Base-by-base conservation (phyloP, 345 rosid species). In the Cardamine chenopodiifolia region DNA sequence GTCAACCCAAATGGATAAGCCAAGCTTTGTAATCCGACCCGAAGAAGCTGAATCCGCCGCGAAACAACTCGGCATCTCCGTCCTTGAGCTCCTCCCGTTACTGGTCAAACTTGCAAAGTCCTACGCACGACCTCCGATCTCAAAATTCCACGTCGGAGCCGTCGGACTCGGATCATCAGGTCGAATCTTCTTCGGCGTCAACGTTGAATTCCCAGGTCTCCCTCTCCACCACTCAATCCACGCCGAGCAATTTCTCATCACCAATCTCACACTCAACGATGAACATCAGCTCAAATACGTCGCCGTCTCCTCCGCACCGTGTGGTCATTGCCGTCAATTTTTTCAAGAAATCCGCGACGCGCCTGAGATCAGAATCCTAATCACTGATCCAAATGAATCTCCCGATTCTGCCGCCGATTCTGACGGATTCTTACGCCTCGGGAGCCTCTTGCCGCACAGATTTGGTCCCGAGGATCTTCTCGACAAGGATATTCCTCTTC, bases 251-350 rank as follows among this genome's bases (percentile, higher is more conserved):
- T 92, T 92, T 82, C 97, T 95, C 82, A 61, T 92, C 78, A 90
- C 96, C 66, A 95, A 92, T 52, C 92, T 95, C 75, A 65, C 80
- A 28, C 84, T 95, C 86, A 82, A 92, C 80, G 79, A 67, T 17
- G 98, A 95, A 55, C 82, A 75, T 40, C 44, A 57, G 0, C 90
- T 92, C 82, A 58, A 61, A 6, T 78, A 25, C 86, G 8, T 95
- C 56, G 91, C 94, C 64, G 99, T 95, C 76, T 95, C 98, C 75
- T 71, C 91, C 82, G 92, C 99, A 31, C 99, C 99, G 0, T 95
- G 99, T 31, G 99, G 99, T 62, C 99, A 95, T 88, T 95, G 99
- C 89, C 99, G 99, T 60, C 99, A 95, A 28, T 95, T 95, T 81
- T 58, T 89, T 6, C 99, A 89, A 56, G 99, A 95, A 79, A 75